Percentiles rank a stretch among this genome's conserved stretches.
Evolutionary conservation across 2,329 filamentous ascomycete genomes (phyloP).

Genomic region (Phaeosphaeria sp.): DNA sequence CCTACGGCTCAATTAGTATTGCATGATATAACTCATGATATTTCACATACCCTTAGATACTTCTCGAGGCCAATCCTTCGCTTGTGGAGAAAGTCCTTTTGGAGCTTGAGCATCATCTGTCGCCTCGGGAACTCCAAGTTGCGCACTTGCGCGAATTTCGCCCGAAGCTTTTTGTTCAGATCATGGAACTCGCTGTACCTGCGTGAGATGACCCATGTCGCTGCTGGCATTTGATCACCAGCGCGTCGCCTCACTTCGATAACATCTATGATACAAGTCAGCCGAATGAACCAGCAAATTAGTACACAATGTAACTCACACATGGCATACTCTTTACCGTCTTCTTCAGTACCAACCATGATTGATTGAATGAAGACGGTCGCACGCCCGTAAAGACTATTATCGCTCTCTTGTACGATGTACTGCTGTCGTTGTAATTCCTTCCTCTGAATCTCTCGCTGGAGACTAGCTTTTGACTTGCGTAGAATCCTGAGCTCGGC

Average conservation of each 20-base stretch:
- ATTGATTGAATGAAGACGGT: conserved; percentile 90
- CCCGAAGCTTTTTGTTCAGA: conserved; percentile 85
- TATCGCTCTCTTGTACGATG: conserved; percentile 96
- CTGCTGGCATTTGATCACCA: conserved; percentile 95
- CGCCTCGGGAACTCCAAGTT: conserved; percentile 90
- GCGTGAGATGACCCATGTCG: conserved; percentile 89
- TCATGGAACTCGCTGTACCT: conserved; percentile 98
- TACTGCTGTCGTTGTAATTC: conserved; percentile 97
- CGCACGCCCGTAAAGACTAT: conserved; percentile 91
- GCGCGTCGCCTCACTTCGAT: conserved; percentile 90
- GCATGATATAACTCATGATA: background rate
- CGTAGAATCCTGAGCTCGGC: conserved; percentile 89
- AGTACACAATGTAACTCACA: conserved; percentile 58
- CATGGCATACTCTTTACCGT: conserved; percentile 90
- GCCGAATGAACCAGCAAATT: background rate
- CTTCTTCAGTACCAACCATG: conserved; percentile 88
- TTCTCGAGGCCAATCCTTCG: conserved; percentile 81
- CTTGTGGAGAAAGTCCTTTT: conserved; percentile 94
- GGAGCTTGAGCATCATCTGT: conserved; percentile 93
- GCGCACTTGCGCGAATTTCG: conserved; percentile 84
- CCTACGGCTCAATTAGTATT: conserved; percentile 46
- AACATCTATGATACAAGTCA: conserved; percentile 61
- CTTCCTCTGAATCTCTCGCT: conserved; percentile 90
- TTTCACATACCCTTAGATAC: conserved; percentile 65
- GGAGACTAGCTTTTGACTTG: conserved; percentile 92